Conservation (phyloP, 1,284 basidiomycete species). For the Golubevia pallescens region DNA sequence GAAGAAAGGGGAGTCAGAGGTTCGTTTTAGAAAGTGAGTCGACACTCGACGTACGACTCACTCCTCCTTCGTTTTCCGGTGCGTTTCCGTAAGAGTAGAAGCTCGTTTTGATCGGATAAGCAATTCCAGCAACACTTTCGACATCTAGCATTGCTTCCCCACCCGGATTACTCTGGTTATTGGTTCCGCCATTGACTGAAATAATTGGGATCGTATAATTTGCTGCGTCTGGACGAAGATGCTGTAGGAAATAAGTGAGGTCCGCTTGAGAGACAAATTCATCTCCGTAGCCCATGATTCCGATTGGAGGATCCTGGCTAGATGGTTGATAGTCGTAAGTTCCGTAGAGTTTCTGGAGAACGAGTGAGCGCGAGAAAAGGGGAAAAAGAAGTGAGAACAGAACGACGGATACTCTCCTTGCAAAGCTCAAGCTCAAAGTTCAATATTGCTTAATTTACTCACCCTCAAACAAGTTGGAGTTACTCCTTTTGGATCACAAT, state of each 20-base stretch:
- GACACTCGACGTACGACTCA: neutral
- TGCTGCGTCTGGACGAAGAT: conserved; percentile 14
- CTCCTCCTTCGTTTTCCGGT: conserved; percentile 1
- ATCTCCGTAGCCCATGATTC: conserved; percentile 16
- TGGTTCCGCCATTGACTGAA: conserved; percentile 10
- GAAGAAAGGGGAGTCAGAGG: too few relatives aligned
- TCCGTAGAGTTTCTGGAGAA: neutral
- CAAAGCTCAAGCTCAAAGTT: conserved; percentile 11
- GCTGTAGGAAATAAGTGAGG: conserved; percentile 11
- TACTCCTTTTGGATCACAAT: conserved; percentile 11
- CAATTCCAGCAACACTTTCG: conserved; percentile 12
- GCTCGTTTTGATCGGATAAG: conserved; percentile 14
- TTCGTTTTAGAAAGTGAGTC: too few relatives aligned
- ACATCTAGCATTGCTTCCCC: conserved; percentile 18
- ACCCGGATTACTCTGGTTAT: conserved; percentile 11
- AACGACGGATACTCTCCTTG: conserved; percentile 1
- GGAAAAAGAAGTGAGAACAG: neutral
- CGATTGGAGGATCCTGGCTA: neutral
- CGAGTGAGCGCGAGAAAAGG: neutral
- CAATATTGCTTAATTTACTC: neutral
- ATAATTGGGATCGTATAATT: conserved; percentile 5
- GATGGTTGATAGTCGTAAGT: neutral
- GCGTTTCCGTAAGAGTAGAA: conserved; percentile 11
- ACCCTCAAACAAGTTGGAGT: conserved; percentile 8
- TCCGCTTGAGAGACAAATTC: conserved; percentile 13